phyloP scores from a whole-genome alignment of 345 rosid genomes.

The Brassica carinata region DNA sequence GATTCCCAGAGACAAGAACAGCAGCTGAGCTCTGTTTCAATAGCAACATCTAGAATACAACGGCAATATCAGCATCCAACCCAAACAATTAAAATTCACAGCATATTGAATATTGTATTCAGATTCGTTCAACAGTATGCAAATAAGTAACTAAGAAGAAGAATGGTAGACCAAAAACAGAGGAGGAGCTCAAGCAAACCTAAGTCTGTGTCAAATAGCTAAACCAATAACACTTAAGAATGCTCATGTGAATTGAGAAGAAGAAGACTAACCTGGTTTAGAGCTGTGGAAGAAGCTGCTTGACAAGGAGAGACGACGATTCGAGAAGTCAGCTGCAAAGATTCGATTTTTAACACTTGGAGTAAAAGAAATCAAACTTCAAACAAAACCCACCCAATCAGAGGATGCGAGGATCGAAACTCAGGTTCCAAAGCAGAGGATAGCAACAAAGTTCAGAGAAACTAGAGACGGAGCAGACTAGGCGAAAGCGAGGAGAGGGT shows the following conservation, averaged over 20 bases:
- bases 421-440: background rate
- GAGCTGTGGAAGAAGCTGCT: background rate
- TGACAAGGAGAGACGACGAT: background rate
- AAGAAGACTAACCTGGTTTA: constrained; percentile 25
- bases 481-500: constrained; percentile 17
- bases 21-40: constrained; percentile 37
- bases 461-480: constrained; percentile 23
- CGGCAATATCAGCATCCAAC: background rate
- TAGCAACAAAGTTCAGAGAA: background rate
- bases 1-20: constrained; percentile 23
- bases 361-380: background rate
- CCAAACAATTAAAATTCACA: background rate
- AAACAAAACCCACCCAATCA: constrained; percentile 1
- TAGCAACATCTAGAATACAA: constrained; percentile 35
- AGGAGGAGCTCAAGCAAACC: background rate
- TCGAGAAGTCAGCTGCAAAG: constrained; percentile 22
- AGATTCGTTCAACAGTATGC: background rate
- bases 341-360: constrained; percentile 15
- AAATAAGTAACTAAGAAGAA: background rate
- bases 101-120: background rate
- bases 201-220: background rate
- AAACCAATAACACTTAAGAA: background rate
- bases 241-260: background rate
- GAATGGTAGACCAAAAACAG: background rate
- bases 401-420: background rate